Evolutionary conservation across 306 rosid species (phyloP).

Genomic region (Styphnolobium japonicum): DNA sequence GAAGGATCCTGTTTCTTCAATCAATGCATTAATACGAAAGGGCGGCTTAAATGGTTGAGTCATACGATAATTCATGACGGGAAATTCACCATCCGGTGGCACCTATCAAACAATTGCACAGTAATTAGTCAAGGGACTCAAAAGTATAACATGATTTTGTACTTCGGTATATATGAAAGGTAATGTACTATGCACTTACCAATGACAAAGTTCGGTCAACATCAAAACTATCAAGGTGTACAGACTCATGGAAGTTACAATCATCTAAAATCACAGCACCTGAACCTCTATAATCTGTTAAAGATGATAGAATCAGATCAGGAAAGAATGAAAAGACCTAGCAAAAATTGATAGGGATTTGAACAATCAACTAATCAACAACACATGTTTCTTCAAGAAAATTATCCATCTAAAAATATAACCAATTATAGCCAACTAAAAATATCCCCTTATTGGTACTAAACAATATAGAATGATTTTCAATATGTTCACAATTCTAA

Average conservation of each 20-base stretch:
- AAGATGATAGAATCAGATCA: slow-evolving; percentile 25
- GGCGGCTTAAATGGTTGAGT: slow-evolving; percentile 92
- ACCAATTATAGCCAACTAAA: slow-evolving; percentile 1
- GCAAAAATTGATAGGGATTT: neutral
- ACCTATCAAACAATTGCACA: slow-evolving; percentile 46
- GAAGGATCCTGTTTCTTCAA: slow-evolving; percentile 82
- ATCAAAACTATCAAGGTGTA: slow-evolving; percentile 80
- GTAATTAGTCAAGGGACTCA: slow-evolving; percentile 17
- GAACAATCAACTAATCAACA: neutral
- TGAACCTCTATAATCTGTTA: slow-evolving; percentile 75
- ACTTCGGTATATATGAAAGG: neutral
- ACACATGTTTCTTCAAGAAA: slow-evolving; percentile 17
- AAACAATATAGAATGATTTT: neutral
- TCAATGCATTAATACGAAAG: slow-evolving; percentile 69
- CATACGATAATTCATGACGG: slow-evolving; percentile 93
- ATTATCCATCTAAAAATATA: slow-evolving; percentile 4
- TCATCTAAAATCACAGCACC: slow-evolving; percentile 82
- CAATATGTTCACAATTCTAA: slow-evolving; percentile 12
- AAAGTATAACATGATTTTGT: neutral
- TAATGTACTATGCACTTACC: slow-evolving; percentile 49
- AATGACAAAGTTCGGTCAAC: slow-evolving; percentile 70
- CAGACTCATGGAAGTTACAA: slow-evolving; percentile 97
- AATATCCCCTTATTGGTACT: neutral
- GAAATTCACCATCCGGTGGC: slow-evolving; percentile 91
- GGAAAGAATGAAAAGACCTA: neutral